Base-by-base conservation (phyloP, 805 yeast genomes). In the Wickerhamiella musiphila region DNA sequence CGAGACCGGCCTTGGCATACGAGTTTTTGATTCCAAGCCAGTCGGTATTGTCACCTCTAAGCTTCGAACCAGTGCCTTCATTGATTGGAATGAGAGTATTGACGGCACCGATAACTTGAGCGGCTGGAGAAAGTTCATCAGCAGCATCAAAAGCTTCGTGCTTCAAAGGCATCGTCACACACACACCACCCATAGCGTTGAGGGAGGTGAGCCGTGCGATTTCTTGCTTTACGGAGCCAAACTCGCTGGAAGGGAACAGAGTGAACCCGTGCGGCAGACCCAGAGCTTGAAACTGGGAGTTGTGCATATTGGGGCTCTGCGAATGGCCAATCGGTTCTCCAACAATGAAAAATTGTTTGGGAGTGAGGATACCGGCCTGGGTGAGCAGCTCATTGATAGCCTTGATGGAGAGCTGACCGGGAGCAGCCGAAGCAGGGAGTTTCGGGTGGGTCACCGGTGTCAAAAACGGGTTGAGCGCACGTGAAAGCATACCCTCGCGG, bases 131-230 rank as follows among this genome's bases (percentile, higher is more conserved):
- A 26, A 86, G 58, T 37, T 68, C 73, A 38, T 63, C 61, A 41
- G 76, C 65, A 41, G 68, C 66, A 42, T 71, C 62, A 58, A 78
- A 71, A 40, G 86, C 73, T 36, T 76, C 92, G 34, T 82, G 49
- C 52, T 90, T 90, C 49, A 86, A 61, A 4, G 99, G 99, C 49
- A 86, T 86, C 2, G 98, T 90, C 6, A 90, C 81, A 4, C 93
- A 84, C 39, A 78, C 71, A n/a, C 98, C 99, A 29, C 96, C 96
- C 47, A 90, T 77, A 9, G n/a, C 6, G 6, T 57, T 48, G n/a
- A n/a, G n/a, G 6, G 32, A 15, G 2, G 54, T 55, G 11, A 68
- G 53, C 13, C 52, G 52, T 36, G 70, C 58, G 34, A 83, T 51
- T 28, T 64, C 54, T 9, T 61, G 56, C 31, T 61, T 60, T 18